These are phyloP conservation scores for Botrytis elliptica DNA, from an alignment of 2,329 filamentous ascomycete genomes.

Conservation along the genomic window DNA sequence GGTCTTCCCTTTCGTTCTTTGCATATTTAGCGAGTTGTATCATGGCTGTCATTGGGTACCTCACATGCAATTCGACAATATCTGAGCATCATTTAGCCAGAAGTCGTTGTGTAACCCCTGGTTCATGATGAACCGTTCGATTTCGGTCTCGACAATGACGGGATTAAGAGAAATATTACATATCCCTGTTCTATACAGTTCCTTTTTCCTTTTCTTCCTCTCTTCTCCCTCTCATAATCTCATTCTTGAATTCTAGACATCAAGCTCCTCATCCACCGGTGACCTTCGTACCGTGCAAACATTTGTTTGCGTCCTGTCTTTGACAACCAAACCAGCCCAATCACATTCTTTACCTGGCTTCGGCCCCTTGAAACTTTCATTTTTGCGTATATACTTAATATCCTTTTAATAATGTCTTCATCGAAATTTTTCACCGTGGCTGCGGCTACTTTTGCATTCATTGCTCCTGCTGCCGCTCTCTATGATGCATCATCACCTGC, in stretches of 20 bases:
- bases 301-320: conserved; percentile 41
- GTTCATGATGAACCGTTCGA: background rate
- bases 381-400: conserved; percentile 25
- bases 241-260: conserved; percentile 26
- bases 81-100: background rate
- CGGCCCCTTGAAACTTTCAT: conserved; percentile 11
- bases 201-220: conserved; percentile 23
- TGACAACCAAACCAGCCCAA: conserved; percentile 34
- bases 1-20: background rate
- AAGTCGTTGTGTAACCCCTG: background rate
- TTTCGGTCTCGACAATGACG: background rate
- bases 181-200: background rate
- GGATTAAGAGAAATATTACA: background rate
- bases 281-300: conserved; percentile 35
- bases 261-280: conserved; percentile 27
- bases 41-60: background rate
- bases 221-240: conserved; percentile 22
- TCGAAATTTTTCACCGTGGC: conserved; percentile 33
- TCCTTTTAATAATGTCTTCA: conserved; percentile 38
- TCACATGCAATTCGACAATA: background rate
- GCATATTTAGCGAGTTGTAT: conserved; percentile 3
- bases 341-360: conserved; percentile 34
- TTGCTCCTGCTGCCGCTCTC: conserved; percentile 29
- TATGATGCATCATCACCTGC: conserved; percentile 41
- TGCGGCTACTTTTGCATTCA: conserved; percentile 31